Percentiles rank a stretch among this genome's conserved stretches.
Conservation (phyloP, 805 yeast species). For the Clavispora phyllophila region DNA sequence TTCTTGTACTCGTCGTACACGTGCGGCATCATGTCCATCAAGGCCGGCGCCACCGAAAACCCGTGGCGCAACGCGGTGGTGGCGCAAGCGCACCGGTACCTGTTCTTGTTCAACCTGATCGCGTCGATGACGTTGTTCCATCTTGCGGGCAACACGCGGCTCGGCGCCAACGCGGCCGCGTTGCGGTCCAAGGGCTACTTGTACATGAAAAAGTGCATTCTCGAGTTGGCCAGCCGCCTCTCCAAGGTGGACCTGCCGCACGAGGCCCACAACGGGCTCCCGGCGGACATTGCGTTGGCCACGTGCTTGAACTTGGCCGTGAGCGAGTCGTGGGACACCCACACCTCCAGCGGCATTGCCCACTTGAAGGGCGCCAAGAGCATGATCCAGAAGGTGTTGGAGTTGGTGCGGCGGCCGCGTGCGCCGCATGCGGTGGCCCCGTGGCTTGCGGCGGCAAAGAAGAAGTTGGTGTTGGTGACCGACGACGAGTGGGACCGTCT, state of each 20-base stretch:
- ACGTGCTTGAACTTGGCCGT: slow-evolving; percentile 60
- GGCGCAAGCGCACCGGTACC: slow-evolving; percentile 51
- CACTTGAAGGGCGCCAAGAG: slow-evolving; percentile 64
- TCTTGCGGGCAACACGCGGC: slow-evolving; percentile 29
- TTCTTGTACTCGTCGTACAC: slow-evolving; percentile 33
- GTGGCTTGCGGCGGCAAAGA: slow-evolving; percentile 5
- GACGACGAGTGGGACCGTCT: slow-evolving; percentile 27
- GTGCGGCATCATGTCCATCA: slow-evolving; percentile 52
- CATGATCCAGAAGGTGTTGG: slow-evolving; percentile 47
- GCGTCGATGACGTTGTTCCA: slow-evolving; percentile 68
- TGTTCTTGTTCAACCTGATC: slow-evolving; percentile 56
- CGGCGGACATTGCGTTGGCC: slow-evolving; percentile 62
- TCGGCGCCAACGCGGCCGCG: slow-evolving; percentile 41
- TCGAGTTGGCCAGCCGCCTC: slow-evolving; percentile 55
- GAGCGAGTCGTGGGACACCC: slow-evolving; percentile 67
- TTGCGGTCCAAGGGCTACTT: slow-evolving; percentile 46
- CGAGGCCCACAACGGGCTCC: slow-evolving; percentile 24
- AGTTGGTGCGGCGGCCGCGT: slow-evolving; percentile 16
- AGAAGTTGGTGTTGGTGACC: slow-evolving; percentile 26
- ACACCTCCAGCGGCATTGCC: slow-evolving; percentile 61
- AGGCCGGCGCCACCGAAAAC: slow-evolving; percentile 59
- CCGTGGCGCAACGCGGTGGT: slow-evolving; percentile 60
- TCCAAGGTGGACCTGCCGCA: slow-evolving; percentile 22
- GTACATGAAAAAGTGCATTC: slow-evolving; percentile 57
- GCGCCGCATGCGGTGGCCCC: not conserved